These are phyloP conservation scores for Microbotryum scabiosae DNA, from an alignment of 1,284 basidiomycete genomes.

Conservation along the genomic window DNA sequence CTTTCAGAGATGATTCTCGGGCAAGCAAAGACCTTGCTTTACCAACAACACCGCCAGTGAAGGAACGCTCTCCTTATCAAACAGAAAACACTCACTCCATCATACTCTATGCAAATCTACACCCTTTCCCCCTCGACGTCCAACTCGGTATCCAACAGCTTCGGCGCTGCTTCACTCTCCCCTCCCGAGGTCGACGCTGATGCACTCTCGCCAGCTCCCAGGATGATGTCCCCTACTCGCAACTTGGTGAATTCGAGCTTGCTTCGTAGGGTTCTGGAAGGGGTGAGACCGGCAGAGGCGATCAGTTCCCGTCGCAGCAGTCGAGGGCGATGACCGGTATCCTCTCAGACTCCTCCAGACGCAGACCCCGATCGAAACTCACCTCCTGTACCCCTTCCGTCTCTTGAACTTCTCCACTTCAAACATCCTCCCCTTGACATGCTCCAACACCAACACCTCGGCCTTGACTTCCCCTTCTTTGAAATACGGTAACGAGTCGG, in stretches of 20 bases:
- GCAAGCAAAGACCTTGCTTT: no score
- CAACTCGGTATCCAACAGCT: no score
- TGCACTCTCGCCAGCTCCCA: conserved; percentile 13
- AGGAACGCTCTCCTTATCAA: no score
- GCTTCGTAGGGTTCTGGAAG: conserved; percentile 15
- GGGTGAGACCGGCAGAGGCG: not conserved
- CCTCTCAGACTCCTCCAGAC: no score
- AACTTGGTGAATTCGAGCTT: conserved; percentile 42
- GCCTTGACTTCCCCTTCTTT: conserved; percentile 58
- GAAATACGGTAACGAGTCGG: conserved; percentile 25
- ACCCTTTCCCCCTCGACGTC: no score
- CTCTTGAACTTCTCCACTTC: conserved; percentile 90
- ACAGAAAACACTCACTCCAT: no score
- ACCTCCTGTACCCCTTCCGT: conserved; percentile 74
- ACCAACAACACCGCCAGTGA: no score
- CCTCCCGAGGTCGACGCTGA: not conserved
- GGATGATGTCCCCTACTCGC: conserved; percentile 60
- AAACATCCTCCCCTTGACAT: conserved; percentile 89
- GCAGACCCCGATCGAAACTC: not conserved
- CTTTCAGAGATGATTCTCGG: no score
- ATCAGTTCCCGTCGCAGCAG: no score
- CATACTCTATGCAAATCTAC: no score
- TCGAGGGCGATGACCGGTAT: no score
- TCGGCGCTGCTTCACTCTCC: no score
- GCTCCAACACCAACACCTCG: conserved; percentile 84